Base-by-base conservation (phyloP, 2,329 filamentous ascomycete species). In the Emmonsia crescens region DNA sequence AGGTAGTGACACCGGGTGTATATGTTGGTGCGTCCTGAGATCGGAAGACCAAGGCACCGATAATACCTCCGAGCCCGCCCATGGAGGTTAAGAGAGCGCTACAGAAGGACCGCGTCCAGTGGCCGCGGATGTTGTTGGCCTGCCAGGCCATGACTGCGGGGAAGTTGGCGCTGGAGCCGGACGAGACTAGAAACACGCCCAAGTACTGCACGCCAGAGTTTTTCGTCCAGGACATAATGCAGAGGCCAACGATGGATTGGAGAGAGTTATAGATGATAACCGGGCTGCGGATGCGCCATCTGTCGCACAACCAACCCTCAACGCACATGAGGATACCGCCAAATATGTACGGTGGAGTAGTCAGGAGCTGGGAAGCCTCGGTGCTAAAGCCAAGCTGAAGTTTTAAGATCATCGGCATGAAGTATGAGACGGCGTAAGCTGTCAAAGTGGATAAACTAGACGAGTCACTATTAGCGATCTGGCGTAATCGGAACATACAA, bases 371-470 rank as follows among this genome's bases (percentile, higher is more conserved):
- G 6, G 68, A 66, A 59, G 73, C 63, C 0, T 67, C 70, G 5
- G 66, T 70, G 16, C 66, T 70, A 62, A 72, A 76, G 0, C 74
- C 74, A 68, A 77, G 72, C 6, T 73, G 71, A 5, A 66, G 65
- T 14, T 66, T 69, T 10, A 77, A 65, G 52, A 76, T 75, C 58
- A 76, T 71, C 2, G 74, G 74, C 3, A 74, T 68, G 65, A 76
- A 76, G 61, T 75, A 74, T 56, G 66, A 67, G 62, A 71, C 74
- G 1, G 71, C 70, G 60, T 75, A 76, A 5, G 68, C 68, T 31
- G 52, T 14, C 24, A 56, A 33, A 6, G 46, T 49, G 24, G 46
- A 49, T 31, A 31, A 31, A 31, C 29, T 31, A 31, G 29, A 31
- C 29, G 29, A 31, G 29, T 31, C 29, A 31, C 29, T 31, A 31